Conservation (phyloP, 169 alveolate species). For the Eimeria praecox region DNA sequence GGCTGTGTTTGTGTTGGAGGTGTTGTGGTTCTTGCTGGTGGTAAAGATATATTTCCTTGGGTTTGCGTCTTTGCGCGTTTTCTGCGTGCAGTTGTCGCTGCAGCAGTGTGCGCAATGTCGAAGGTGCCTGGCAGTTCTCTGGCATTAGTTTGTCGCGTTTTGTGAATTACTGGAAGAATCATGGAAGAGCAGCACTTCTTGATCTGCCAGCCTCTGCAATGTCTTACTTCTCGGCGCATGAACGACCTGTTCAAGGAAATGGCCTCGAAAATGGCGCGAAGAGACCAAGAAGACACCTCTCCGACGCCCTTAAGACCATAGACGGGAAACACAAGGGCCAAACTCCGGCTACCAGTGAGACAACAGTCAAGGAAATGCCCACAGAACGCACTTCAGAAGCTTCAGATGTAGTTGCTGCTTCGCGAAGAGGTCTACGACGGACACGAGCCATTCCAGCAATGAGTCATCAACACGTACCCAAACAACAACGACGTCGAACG, state of each 20-base stretch:
- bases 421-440: slow-evolving; percentile 45
- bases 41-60: background rate
- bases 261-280: slow-evolving; percentile 30
- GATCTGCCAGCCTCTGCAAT: slow-evolving; percentile 10
- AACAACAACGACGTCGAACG: slow-evolving; percentile 36
- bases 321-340: slow-evolving; percentile 10
- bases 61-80: background rate
- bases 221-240: background rate
- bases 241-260: background rate
- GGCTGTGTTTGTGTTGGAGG: no score
- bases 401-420: background rate
- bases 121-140: slow-evolving; percentile 81
- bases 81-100: slow-evolving; percentile 43
- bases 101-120: slow-evolving; percentile 68
- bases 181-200: slow-evolving; percentile 25
- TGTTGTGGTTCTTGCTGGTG: no score
- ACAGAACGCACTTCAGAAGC: background rate
- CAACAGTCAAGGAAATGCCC: slow-evolving; percentile 11
- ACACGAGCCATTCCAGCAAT: background rate
- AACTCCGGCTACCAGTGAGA: background rate
- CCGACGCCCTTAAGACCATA: background rate
- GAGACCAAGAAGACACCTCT: background rate
- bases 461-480: background rate
- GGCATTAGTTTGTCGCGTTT: slow-evolving; percentile 75
- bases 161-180: slow-evolving; percentile 78